A percentile compares a stretch with the other conserved stretches of the same genome.
These are phyloP conservation scores for Ogataea henricii DNA, from an alignment of 805 yeast species.

Conservation along the genomic window DNA sequence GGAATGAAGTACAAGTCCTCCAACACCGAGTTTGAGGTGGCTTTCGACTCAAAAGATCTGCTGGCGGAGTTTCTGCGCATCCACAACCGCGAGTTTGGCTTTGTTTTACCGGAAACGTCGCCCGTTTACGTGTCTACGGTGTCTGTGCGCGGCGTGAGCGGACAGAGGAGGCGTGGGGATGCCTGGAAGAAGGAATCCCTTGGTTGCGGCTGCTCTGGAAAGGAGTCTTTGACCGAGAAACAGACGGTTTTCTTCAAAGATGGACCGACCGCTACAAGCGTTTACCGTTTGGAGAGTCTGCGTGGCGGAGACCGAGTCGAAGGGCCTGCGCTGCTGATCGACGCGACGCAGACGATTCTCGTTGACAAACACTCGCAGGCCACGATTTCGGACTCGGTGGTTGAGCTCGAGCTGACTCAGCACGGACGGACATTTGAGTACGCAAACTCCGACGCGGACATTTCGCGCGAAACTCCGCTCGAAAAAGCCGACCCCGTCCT, in stretches of 20 bases:
- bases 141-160: slow-evolving; percentile 41
- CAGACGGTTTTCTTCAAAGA: slow-evolving; percentile 16
- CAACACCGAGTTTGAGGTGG: slow-evolving; percentile 77
- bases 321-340: slow-evolving; percentile 42
- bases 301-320: slow-evolving; percentile 32
- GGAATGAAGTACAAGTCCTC: slow-evolving; percentile 85
- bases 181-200: too few relatives aligned
- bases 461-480: slow-evolving; percentile 14
- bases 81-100: slow-evolving; percentile 75
- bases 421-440: slow-evolving; percentile 6
- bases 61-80: slow-evolving; percentile 48
- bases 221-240: background rate
- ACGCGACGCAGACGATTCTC: slow-evolving; percentile 41
- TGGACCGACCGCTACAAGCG: slow-evolving; percentile 24
- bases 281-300: slow-evolving; percentile 34
- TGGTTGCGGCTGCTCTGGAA: too few relatives aligned
- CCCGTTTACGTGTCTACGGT: slow-evolving; percentile 28
- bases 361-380: slow-evolving; percentile 41
- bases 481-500: slow-evolving; percentile 40
- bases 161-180: background rate
- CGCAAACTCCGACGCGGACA: slow-evolving; percentile 10
- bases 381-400: slow-evolving; percentile 38
- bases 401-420: slow-evolving; percentile 27
- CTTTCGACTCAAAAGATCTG: slow-evolving; percentile 37
- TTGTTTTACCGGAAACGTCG: slow-evolving; percentile 41